Evolutionary conservation across 768 basidiomycete species (phyloP), one percentile per base, ranked within the genome.

Genomic region (Lepiota venenata): DNA sequence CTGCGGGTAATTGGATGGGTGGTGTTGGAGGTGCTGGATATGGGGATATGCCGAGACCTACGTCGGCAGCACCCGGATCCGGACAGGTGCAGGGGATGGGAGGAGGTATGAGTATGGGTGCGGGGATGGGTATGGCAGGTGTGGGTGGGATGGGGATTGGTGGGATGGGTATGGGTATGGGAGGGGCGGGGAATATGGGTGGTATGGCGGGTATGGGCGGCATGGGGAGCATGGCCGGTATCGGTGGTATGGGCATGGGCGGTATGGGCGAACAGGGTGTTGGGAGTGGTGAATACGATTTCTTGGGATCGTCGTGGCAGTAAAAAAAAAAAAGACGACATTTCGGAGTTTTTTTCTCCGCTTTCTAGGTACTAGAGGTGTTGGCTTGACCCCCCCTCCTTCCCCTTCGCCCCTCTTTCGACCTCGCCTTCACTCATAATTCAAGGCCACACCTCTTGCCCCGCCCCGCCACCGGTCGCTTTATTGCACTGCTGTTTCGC

Each of bases 91-190:
- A 54, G 29, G 25, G 38, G 14, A 54, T 54, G 52, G 45, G 52
- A 14, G 32, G 35, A 41, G 42, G 39, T 16, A 32, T 32, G 32
- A 41, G 50, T 15, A 36, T 50, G 39, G 49, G 49, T 25, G 39
- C 16, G 2, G 27, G 50, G 11, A 48, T 49, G 57, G 40, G 41
- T 25, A 42, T n/a, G n/a, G n/a, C n/a, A n/a, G n/a, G n/a, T n/a
- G 5, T 56, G 58, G 35, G 47, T 6, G 44, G 47, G 27, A 50
- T 44, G 48, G 42, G 36, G 32, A 32, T 32, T 46, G n/a, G 18
- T 35, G 39, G 40, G 10, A 55, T 60, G 56, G 52, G 40, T 8
- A 55, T 60, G 56, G 52, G 56, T 4, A 51, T 55, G 56, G 56
- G 52, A n/a, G 47, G 46, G 32, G 11, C 11, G 38, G 49, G 49